phyloP scores from a whole-genome alignment of 2,329 filamentous ascomycete species.

The Parascedosporium putredinis region DNA sequence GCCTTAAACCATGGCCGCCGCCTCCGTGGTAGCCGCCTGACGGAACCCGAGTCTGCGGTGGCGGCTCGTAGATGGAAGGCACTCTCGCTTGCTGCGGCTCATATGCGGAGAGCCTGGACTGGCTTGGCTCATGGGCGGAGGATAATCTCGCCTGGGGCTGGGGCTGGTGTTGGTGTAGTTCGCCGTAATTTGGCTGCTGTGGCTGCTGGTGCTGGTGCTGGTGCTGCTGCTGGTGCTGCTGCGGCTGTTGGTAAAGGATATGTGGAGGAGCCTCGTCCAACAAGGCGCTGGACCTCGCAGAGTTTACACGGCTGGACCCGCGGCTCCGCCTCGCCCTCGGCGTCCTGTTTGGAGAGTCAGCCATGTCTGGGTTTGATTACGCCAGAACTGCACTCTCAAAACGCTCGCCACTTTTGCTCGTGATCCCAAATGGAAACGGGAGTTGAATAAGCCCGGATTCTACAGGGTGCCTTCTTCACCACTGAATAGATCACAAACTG shows the following conservation, averaged over 20 bases:
- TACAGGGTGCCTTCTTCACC: too few relatives aligned
- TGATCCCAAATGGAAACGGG: background rate
- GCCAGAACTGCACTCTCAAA: too few relatives aligned
- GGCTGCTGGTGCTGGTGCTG: background rate
- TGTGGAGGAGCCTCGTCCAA: background rate
- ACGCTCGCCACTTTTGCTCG: too few relatives aligned
- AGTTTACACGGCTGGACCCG: background rate
- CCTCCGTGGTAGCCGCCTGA: background rate
- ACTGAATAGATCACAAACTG: too few relatives aligned
- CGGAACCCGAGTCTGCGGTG: background rate
- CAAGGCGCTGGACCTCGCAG: background rate
- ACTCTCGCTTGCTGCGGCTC: background rate
- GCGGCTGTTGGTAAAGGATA: background rate
- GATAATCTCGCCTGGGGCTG: background rate
- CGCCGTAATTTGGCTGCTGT: too few relatives aligned
- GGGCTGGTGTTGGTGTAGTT: background rate
- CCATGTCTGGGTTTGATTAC: too few relatives aligned
- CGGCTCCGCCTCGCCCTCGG: background rate
- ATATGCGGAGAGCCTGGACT: background rate
- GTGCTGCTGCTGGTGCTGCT: background rate
- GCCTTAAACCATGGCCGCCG: conserved; percentile 16
- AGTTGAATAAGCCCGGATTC: background rate
- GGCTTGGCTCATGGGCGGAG: background rate
- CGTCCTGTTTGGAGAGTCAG: conserved; percentile 2
- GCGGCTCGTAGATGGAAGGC: background rate